Evolutionary conservation across 2,329 filamentous ascomycete species (phyloP), one percentile per base, ranked within the genome.

Genomic region (Tolypocladium sp.): DNA sequence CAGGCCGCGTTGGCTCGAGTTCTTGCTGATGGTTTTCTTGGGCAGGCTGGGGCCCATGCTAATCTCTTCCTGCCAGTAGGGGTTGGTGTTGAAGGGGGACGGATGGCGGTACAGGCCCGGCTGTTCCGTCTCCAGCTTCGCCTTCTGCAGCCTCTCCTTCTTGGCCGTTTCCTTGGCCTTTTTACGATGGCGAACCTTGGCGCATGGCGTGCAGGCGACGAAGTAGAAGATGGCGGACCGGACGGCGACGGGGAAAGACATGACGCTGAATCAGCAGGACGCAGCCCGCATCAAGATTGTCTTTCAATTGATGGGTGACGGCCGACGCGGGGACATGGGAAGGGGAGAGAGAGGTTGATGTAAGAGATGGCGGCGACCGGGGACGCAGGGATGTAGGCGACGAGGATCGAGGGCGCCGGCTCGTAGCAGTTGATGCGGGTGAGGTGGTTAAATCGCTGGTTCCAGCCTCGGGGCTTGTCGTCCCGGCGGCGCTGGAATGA

Each of bases 21-120:
- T 85, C 74, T 81, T 85, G 74, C 73, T 83, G 64, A 69, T 75
- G 60, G 81, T 74, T 71, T 87, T 82, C 67, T 87, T 87, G 38
- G 86, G 87, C 41, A 89, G 81, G 3, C 84, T 85, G 2, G 92
- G 92, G 0, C 92, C 92, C 74, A 92, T 82, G 62, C 79, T 80
- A 64, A 97, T 95, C 73, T 97, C 92, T 69, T 94, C 89, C 38
- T 82, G 79, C 92, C 92, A 97, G 74, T 90, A 91, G 15, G 88
- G 87, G 68, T 97, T 97, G 35, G 91, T 96, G 68, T 87, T 88
- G 67, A 91, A 94, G 1, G 91, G 90, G 52, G 86, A 84, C 2
- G 89, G 92, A 67, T 97, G 92, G 56, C 85, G 81, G 72, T 96
- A 94, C 13, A 85, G 73, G 46, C 83, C 84, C 0, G 90, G 90